Evolutionary conservation across 805 yeast genomes (phyloP), one percentile per base, ranked within the genome.

Genomic region (Yarrowia sp.): DNA sequence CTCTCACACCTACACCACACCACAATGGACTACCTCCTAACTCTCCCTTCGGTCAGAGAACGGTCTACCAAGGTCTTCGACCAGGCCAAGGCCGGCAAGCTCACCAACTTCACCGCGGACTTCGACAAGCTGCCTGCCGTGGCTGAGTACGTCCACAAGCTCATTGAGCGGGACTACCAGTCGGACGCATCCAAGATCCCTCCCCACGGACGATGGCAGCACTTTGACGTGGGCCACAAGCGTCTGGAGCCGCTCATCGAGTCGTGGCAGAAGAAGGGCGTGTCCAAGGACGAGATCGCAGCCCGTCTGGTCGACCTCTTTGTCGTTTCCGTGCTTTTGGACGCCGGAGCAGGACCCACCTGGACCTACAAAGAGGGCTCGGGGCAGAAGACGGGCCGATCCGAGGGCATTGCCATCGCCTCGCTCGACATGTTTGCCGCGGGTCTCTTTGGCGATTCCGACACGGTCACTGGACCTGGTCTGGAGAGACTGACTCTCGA

Each of bases 141-240:
- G 42, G 80, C 81, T 24, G 77, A 75, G 5, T 83, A 73, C 67
- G 80, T 84, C 5, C 69, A 75, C 44, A 69, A 71, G 4, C 77
- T 84, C 13, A 78, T 82, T 59, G 69, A 70, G 16, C 71, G 78
- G 12, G 80, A 80, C 46, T 84, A 79, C 64, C 79, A 78, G 0
- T 72, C 76, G 2, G 72, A 78, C 24, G 78, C 78, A 33, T 67
- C 70, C 3, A 65, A 70, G 1, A 84, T 84, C 60, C 88, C 89
- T 4, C 83, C 86, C 8, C 88, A 84, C 70, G 88, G 88, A 1
- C 76, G 89, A 62, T 84, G 84, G 82, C 87, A 83, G 66, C 88
- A 84, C 69, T 77, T 84, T 68, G 82, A 84, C 66, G 81, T 79
- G 32, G 81, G 81, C 36, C 78, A 75, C n/a, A 68, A 69, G 32